A percentile compares a stretch with the other conserved stretches of the same genome.
Conservation (phyloP, 2,329 filamentous ascomycete species). For the Xylariaceae sp. region DNA sequence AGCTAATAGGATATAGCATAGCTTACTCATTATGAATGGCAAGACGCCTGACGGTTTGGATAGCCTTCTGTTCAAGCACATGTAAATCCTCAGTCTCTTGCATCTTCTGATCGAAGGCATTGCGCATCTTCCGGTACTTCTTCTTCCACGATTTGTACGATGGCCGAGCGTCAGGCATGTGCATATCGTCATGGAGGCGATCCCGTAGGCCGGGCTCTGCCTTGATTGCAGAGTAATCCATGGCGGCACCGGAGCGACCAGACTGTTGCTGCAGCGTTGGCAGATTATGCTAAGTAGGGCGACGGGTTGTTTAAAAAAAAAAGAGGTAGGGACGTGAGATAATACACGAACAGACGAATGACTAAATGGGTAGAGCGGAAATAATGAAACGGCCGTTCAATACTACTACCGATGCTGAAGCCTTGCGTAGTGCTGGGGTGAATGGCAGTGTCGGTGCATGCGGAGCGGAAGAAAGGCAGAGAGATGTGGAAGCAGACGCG, state of each 20-base stretch:
- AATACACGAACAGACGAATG: background rate
- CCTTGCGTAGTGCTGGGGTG: no score
- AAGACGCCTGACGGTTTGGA: constrained; percentile 74
- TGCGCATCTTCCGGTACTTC: constrained; percentile 91
- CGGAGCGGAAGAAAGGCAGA: no score
- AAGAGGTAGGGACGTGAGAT: background rate
- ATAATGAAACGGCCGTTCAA: background rate
- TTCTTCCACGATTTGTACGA: constrained; percentile 74
- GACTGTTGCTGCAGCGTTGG: background rate
- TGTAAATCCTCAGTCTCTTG: constrained; percentile 78
- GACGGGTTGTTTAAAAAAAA: background rate
- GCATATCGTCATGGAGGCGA: constrained; percentile 33
- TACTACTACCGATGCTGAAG: background rate
- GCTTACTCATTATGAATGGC: constrained; percentile 89
- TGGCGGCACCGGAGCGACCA: constrained; percentile 10
- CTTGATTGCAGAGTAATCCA: constrained; percentile 30
- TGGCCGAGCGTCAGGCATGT: constrained; percentile 43
- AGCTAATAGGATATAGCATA: constrained; percentile 17
- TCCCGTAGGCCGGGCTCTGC: constrained; percentile 33
- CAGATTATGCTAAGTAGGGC: background rate
- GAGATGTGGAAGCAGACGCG: no score
- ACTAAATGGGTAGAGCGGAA: background rate
- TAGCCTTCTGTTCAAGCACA: constrained; percentile 73
- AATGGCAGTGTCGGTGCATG: no score
- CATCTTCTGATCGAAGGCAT: constrained; percentile 72